These are phyloP conservation scores for Hypseocharis bilobata DNA, from an alignment of 441 rosid species.

Conservation along the genomic window DNA sequence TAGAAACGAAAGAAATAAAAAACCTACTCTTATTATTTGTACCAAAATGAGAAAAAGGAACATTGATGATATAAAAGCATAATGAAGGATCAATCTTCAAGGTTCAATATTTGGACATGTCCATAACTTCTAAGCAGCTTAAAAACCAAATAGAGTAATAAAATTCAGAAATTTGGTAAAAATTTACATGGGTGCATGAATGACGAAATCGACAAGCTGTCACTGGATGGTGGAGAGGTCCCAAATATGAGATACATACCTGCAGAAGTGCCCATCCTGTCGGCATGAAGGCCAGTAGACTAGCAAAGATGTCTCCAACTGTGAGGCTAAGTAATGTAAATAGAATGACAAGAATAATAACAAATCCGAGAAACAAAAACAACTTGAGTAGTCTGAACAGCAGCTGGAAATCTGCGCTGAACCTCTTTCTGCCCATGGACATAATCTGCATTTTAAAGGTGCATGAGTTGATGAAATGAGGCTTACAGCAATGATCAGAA, in stretches of 20 bases:
- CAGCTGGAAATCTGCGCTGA: constrained; percentile 93
- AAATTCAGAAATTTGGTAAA: neutral
- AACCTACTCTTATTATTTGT: neutral
- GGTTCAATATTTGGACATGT: neutral
- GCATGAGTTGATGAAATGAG: neutral
- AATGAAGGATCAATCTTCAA: no score
- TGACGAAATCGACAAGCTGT: neutral
- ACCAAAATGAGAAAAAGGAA: neutral
- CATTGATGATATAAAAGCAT: neutral
- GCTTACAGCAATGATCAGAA: neutral
- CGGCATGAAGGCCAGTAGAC: constrained; percentile 73
- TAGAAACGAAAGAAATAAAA: neutral
- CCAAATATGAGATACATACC: constrained; percentile 26
- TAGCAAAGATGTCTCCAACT: constrained; percentile 72
- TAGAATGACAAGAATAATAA: constrained; percentile 51
- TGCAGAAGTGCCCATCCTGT: constrained; percentile 95
- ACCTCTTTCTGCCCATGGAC: constrained; percentile 90
- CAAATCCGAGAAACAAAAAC: constrained; percentile 52
- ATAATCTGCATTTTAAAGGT: constrained; percentile 49
- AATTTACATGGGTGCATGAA: neutral
- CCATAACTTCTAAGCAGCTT: neutral
- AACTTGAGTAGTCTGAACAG: constrained; percentile 84
- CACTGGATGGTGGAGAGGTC: neutral
- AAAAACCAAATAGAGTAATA: neutral
- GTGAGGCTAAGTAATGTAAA: constrained; percentile 70